phyloP scores from a whole-genome alignment of 441 rosid genomes.

The Pelargonium exstipulatum region DNA sequence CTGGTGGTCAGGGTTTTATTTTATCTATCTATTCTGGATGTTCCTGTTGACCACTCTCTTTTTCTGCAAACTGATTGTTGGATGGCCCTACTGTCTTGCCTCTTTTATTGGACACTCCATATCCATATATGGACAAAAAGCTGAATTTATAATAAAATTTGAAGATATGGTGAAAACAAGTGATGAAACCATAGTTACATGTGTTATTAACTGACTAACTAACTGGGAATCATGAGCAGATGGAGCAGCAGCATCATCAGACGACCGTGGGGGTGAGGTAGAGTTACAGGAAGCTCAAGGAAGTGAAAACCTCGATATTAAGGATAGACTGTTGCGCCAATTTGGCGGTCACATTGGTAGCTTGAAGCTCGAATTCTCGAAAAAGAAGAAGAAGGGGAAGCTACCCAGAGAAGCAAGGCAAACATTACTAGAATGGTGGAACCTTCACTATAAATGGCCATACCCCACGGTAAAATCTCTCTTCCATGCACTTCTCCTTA shows the following conservation, averaged over 20 bases:
- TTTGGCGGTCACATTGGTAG: conserved; percentile 62
- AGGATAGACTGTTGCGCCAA: conserved; percentile 57
- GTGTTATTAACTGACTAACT: neutral
- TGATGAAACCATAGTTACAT: too few relatives aligned
- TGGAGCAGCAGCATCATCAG: conserved; percentile 60
- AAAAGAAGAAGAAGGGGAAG: conserved; percentile 73
- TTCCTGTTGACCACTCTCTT: neutral
- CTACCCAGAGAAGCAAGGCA: conserved; percentile 64
- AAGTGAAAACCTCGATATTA: conserved; percentile 53
- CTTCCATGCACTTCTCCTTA: neutral
- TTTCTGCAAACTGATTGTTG: neutral
- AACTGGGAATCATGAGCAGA: conserved; percentile 30
- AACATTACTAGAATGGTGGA: conserved; percentile 58
- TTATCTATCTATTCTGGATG: neutral
- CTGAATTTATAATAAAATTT: too few relatives aligned
- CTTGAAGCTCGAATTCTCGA: conserved; percentile 54
- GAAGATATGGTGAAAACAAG: too few relatives aligned
- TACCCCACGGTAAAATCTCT: conserved; percentile 51
- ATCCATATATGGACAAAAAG: too few relatives aligned
- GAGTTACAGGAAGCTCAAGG: conserved; percentile 40
- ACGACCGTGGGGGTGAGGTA: conserved; percentile 66
- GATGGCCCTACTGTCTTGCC: conserved; percentile 35
- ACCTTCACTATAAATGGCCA: conserved; percentile 58
- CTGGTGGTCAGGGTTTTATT: neutral
- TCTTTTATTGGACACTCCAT: neutral